These are phyloP conservation scores for Exophiala dermatitidis DNA, from an alignment of 2,329 filamentous ascomycete species.

Conservation along the genomic window DNA sequence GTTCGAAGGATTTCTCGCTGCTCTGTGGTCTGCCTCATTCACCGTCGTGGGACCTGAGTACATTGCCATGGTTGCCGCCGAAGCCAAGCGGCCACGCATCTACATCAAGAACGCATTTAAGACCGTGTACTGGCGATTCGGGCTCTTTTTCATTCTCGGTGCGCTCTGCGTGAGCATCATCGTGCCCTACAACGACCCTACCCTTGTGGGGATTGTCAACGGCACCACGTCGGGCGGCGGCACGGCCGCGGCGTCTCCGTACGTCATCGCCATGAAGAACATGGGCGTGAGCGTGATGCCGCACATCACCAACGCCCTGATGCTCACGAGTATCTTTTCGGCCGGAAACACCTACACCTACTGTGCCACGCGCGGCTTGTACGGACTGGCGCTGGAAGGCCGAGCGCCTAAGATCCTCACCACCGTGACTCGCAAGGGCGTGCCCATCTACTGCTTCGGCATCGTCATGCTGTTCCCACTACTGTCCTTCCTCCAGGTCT, in stretches of 20 bases:
- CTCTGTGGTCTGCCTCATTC: conserved; percentile 62
- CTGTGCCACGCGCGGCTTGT: conserved; percentile 57
- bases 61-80: conserved; percentile 54
- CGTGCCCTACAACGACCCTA: conserved; percentile 58
- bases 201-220: conserved; percentile 50
- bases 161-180: conserved; percentile 62
- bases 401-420: conserved; percentile 46
- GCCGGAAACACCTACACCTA: conserved; percentile 58
- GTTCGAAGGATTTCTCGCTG: conserved; percentile 50
- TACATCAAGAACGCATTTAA: conserved; percentile 65
- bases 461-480: conserved; percentile 59
- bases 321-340: conserved; percentile 59
- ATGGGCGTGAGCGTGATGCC: conserved; percentile 55
- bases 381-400: conserved; percentile 57
- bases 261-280: conserved; percentile 57
- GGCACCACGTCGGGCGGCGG: conserved; percentile 34
- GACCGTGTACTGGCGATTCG: conserved; percentile 68
- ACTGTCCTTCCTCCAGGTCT: conserved; percentile 47
- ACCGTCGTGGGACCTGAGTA: conserved; percentile 60
- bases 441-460: conserved; percentile 62
- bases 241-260: conserved; percentile 59
- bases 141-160: conserved; percentile 64
- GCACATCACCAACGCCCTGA: conserved; percentile 61
- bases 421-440: conserved; percentile 52
- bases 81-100: conserved; percentile 60